Evolutionary conservation across 2,329 filamentous ascomycete species (phyloP).

Genomic region (Sporothrix mexicana): DNA sequence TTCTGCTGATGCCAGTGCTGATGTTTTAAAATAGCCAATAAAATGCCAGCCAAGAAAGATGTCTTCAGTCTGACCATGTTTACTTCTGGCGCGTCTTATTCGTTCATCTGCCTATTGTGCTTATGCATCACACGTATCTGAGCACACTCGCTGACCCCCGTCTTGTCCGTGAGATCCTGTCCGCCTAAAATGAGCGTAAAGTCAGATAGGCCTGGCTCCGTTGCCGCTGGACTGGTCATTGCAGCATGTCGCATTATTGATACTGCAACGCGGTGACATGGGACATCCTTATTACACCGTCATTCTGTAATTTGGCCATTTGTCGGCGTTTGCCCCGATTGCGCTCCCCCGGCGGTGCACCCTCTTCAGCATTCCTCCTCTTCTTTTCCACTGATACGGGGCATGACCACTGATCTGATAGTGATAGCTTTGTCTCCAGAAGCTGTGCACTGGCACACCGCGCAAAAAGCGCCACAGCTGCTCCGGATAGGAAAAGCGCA

Average conservation of each 20-base stretch:
- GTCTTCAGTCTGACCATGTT: no score
- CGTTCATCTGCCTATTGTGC: no score
- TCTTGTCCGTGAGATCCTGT: background rate
- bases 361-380: background rate
- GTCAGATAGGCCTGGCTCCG: background rate
- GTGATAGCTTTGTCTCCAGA: background rate
- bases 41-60: no score
- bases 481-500: slow-evolving; percentile 5
- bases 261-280: no score
- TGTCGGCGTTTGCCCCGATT: slow-evolving; percentile 1
- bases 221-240: background rate
- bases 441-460: background rate
- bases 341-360: background rate
- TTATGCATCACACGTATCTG: background rate
- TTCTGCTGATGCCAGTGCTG: no score
- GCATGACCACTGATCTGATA: background rate
- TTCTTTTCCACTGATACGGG: no score
- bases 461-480: background rate
- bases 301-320: background rate
- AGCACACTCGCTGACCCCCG: background rate
- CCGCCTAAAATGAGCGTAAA: background rate
- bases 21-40: no score
- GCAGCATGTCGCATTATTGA: background rate
- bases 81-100: no score
- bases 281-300: background rate